These are phyloP conservation scores for Massarina eburnea DNA, from an alignment of 2,329 filamentous ascomycete genomes.

Conservation along the genomic window DNA sequence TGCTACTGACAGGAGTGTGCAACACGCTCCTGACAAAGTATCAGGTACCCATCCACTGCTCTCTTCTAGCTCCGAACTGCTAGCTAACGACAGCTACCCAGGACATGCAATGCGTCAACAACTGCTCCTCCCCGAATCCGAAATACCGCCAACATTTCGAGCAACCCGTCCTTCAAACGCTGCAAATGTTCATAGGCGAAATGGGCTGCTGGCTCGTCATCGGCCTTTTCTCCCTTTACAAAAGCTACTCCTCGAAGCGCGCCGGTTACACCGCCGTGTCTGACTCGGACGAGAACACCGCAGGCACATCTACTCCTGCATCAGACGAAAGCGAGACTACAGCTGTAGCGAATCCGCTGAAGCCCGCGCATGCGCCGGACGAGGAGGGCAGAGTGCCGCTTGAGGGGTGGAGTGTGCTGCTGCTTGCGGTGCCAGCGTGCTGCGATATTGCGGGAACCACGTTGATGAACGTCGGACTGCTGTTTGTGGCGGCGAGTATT, in stretches of 20 bases:
- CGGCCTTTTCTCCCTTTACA: constrained; percentile 67
- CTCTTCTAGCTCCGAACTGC: background rate
- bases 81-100: constrained; percentile 40
- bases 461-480: constrained; percentile 91
- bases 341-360: constrained; percentile 57
- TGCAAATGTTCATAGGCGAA: constrained; percentile 98
- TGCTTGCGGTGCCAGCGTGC: constrained; percentile 83
- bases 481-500: constrained; percentile 93
- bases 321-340: constrained; percentile 50
- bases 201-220: constrained; percentile 95
- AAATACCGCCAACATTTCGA: constrained; percentile 75
- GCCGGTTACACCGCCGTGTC: constrained; percentile 68
- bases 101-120: constrained; percentile 95
- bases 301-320: constrained; percentile 32
- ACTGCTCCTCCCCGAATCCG: constrained; percentile 74
- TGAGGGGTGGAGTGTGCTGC: constrained; percentile 67
- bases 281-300: constrained; percentile 25
- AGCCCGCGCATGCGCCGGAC: constrained; percentile 44
- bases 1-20: constrained; percentile 93
- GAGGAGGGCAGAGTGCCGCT: constrained; percentile 63
- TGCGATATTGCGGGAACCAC: constrained; percentile 96
- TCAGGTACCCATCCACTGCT: constrained; percentile 61
- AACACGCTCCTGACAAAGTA: constrained; percentile 98
- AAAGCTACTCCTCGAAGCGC: constrained; percentile 54
- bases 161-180: constrained; percentile 91